Evolutionary conservation across 441 rosid species (phyloP), one percentile per base, ranked within the genome.

Genomic region (Omphalea diandra): DNA sequence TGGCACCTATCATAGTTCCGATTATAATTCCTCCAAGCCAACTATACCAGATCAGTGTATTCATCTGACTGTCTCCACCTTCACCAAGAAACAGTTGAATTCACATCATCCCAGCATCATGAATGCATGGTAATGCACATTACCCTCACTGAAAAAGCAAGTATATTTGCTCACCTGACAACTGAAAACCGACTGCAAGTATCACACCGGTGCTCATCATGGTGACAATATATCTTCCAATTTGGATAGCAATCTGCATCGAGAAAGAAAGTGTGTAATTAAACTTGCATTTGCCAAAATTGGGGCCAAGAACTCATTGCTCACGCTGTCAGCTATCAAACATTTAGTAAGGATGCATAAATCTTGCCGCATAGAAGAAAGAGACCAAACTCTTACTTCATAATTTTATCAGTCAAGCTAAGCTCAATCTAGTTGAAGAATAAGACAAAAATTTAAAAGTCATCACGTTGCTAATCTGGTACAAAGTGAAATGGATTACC

Each of bases 11-110:
- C 97, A 91, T 91, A 0, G 98, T 89, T 73, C 97, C 97, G 62
- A 94, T 94, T 60, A 91, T 88, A 76, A 91, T 70, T 43, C 98
- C 96, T 67, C 98, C 98, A 72, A 94, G 88, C 98, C 97, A 94
- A 81, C 98, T 94, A 85, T 85, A 91, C 96, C 98, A 94, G 76
- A 88, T 83, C 79, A 94, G 75, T 24, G 80, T 69, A 76, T 89
- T 82, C 92, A 94, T 84, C 79, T 92, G 90, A 76, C 84, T 70
- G 63, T 91, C 98, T 68, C 97, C 98, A 72, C 96, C 97, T 91
- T 77, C 74, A 82, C 20, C 49, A 65, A 77, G 60, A 61, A 8
- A 72, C 49, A 73, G 59, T 61, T 38, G 60, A 82, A 50, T 47
- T 53, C 41, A 41, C 36, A 70, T 67, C 50, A 50, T 54, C 6